These are phyloP conservation scores for Fragaria iinumae DNA, from an alignment of 306 rosid species.

Conservation along the genomic window DNA sequence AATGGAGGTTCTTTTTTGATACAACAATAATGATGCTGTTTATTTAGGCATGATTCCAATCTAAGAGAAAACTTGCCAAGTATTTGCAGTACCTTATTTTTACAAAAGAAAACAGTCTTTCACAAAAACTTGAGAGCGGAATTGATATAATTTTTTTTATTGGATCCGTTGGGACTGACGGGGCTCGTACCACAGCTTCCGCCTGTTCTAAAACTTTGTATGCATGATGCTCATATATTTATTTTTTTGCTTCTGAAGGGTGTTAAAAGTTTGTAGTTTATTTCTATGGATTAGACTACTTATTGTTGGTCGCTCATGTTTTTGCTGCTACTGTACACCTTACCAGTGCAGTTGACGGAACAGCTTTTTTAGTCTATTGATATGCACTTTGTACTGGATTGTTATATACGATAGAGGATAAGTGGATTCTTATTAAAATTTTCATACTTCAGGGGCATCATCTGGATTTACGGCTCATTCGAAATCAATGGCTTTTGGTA, in stretches of 20 bases:
- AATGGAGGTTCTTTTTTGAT: background rate
- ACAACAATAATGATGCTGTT: background rate
- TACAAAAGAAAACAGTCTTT: background rate
- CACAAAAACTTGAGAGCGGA: too few relatives aligned
- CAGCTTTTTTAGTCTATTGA: slow-evolving; percentile 1
- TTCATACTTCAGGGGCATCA: slow-evolving; percentile 80
- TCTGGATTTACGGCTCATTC: slow-evolving; percentile 82
- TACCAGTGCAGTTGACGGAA: background rate
- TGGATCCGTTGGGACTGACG: too few relatives aligned
- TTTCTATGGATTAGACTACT: background rate
- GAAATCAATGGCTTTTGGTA: slow-evolving; percentile 89
- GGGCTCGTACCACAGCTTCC: too few relatives aligned
- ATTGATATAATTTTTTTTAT: too few relatives aligned
- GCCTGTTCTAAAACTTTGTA: background rate
- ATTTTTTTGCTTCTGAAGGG: background rate
- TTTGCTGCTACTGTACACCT: background rate
- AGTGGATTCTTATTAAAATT: slow-evolving; percentile 1
- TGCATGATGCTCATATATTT: slow-evolving; percentile 1
- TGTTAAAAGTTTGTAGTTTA: background rate
- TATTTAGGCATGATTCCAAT: background rate
- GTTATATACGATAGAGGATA: too few relatives aligned
- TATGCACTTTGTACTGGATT: slow-evolving; percentile 1
- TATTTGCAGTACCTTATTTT: background rate
- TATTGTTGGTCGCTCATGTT: background rate
- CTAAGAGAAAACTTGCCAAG: background rate